These are phyloP conservation scores for Chaetomiaceae sp. DNA, from an alignment of 2,329 filamentous ascomycete species.

Conservation along the genomic window DNA sequence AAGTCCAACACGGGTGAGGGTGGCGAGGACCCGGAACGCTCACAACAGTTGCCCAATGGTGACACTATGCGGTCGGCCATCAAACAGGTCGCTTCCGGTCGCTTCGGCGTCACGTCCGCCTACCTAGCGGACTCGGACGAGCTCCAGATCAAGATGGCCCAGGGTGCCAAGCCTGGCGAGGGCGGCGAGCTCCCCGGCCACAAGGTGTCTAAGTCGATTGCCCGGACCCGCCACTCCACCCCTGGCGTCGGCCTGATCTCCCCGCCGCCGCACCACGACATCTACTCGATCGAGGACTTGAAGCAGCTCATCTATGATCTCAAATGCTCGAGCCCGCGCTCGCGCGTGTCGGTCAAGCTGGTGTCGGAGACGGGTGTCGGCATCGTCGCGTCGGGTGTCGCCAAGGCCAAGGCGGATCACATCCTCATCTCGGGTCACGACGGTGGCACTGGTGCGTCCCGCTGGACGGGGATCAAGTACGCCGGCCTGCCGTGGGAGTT, in stretches of 20 bases:
- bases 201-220: slow-evolving; percentile 93
- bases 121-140: slow-evolving; percentile 95
- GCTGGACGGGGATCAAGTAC: slow-evolving; percentile 99
- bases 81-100: slow-evolving; percentile 93
- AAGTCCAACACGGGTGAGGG: slow-evolving; percentile 98
- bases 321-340: slow-evolving; percentile 90
- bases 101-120: slow-evolving; percentile 92
- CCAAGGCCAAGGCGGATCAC: slow-evolving; percentile 95
- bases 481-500: slow-evolving; percentile 95
- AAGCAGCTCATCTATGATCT: slow-evolving; percentile 98
- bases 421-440: slow-evolving; percentile 96
- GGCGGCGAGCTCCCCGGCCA: slow-evolving; percentile 95
- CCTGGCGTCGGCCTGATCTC: slow-evolving; percentile 95
- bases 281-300: slow-evolving; percentile 96
- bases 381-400: slow-evolving; percentile 95
- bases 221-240: slow-evolving; percentile 90
- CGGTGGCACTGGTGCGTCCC: slow-evolving; percentile 90
- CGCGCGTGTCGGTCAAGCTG: slow-evolving; percentile 92
- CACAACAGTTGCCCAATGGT: slow-evolving; percentile 78
- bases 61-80: slow-evolving; percentile 97
- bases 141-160: slow-evolving; percentile 98
- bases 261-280: slow-evolving; percentile 93
- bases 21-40: slow-evolving; percentile 91
- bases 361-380: slow-evolving; percentile 96
- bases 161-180: slow-evolving; percentile 95